Evolutionary conservation across 2,329 filamentous ascomycete genomes (phyloP), one percentile per base, ranked within the genome.

Genomic region (Stemphylium beticola): DNA sequence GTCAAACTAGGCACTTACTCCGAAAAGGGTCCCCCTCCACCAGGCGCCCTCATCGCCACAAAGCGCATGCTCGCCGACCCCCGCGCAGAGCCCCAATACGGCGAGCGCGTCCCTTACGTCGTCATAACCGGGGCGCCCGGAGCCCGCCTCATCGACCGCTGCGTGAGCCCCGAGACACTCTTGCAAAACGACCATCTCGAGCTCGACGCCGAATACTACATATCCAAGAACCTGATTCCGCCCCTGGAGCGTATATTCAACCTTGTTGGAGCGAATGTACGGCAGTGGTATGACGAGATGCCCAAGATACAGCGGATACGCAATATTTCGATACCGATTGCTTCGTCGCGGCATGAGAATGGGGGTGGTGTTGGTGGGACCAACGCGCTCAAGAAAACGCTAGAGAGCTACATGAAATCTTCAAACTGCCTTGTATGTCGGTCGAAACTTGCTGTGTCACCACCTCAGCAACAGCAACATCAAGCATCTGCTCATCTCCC

Each of bases 161-260:
- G 92, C 70, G 90, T 99, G 0, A 85, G 91, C 29, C 95, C 95
- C 0, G 92, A 97, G 66, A 87, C 88, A 9, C 80, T 98, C 4
- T 82, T 98, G 1, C 80, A 85, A 48, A 91, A 91, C 61, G 86
- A 90, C 18, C 85, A 93, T 65, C 84, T 89, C 45, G 87, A 92
- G 65, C 83, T 99, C 15, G 95, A 99, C 69, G 88, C 93, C 0
- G 92, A 97, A 65, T 99, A 99, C 76, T 99, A 99, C 78, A 98
- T 99, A 67, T 86, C 85, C 15, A 98, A 97, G 79, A 98, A 97
- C 71, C 73, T 99, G 8, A 96, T 99, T 44, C 95, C 95, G 5
- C 95, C 95, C 0, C 83, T 99, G 0, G 93, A 98, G 75, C 88
- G 95, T 24, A 97, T 99, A 61, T 97, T 99, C 79, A 96, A 95